Percentiles rank a stretch among this genome's conserved stretches.
Conservation (phyloP, 2,329 filamentous ascomycete genomes). For the Neophaeococcomyces aloes region DNA sequence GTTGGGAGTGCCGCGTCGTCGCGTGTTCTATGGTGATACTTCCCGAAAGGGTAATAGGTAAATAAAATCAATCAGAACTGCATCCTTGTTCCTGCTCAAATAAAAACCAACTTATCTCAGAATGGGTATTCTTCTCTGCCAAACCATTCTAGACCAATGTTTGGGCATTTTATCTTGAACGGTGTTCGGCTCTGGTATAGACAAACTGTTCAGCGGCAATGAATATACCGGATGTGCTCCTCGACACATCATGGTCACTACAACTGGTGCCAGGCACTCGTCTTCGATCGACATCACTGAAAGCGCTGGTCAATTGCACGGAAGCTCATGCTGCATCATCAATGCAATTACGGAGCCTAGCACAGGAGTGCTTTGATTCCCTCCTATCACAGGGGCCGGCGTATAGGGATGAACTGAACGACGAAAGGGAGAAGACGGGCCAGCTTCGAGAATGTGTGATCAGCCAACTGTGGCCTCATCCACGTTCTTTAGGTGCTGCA, state of each 20-base stretch:
- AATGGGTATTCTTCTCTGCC: too few species aligned
- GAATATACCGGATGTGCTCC: background rate
- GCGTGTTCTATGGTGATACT: too few species aligned
- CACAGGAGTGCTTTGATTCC: background rate
- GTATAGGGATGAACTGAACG: constrained; percentile 4
- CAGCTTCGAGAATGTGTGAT: constrained; percentile 4
- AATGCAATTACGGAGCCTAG: background rate
- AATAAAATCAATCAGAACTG: too few species aligned
- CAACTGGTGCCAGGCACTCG: background rate
- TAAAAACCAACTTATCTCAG: too few species aligned
- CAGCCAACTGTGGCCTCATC: background rate
- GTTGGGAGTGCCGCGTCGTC: too few species aligned
- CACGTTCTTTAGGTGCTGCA: background rate
- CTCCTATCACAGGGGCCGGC: background rate
- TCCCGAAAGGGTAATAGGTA: too few species aligned
- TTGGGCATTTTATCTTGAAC: too few species aligned
- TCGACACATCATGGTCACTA: constrained; percentile 6
- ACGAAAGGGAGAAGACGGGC: constrained; percentile 2
- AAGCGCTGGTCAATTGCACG: background rate
- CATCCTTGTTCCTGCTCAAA: too few species aligned
- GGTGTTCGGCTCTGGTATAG: background rate
- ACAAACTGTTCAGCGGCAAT: background rate
- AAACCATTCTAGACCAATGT: too few species aligned
- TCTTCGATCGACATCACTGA: background rate
- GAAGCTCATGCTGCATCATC: background rate